These are phyloP conservation scores for Tetracentron sinense DNA, from an alignment of 164 flowering plant species.

Conservation along the genomic window DNA sequence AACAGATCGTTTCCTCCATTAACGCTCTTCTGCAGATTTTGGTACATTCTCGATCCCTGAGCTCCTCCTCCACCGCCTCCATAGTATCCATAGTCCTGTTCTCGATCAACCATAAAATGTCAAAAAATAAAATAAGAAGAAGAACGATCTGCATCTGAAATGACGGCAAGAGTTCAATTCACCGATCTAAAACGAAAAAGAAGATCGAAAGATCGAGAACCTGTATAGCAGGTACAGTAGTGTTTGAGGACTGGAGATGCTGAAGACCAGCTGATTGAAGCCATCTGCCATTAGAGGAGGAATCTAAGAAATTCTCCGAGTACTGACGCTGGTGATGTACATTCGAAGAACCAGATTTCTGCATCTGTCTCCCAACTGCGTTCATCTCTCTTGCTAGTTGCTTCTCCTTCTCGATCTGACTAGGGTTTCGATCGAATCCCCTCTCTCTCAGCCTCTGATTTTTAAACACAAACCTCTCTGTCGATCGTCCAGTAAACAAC, in stretches of 20 bases:
- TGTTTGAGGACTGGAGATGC: constrained; percentile 42
- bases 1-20: constrained; percentile 52
- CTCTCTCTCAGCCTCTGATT: no score
- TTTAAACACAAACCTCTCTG: no score
- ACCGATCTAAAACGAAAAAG: neutral
- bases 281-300: constrained; percentile 58
- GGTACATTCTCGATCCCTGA: constrained; percentile 42
- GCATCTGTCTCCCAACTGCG: constrained; percentile 51
- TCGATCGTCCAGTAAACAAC: no score
- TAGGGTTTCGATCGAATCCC: neutral
- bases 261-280: constrained; percentile 66
- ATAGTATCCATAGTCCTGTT: constrained; percentile 58
- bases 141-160: constrained; percentile 3
- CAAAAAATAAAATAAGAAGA: no score
- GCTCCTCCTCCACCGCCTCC: constrained; percentile 39
- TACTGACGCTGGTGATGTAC: constrained; percentile 79
- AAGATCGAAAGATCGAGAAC: constrained; percentile 16
- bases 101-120: constrained; percentile 13
- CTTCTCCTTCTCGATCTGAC: constrained; percentile 12
- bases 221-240: constrained; percentile 33
- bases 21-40: constrained; percentile 48
- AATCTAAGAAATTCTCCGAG: constrained; percentile 64
- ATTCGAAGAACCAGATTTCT: constrained; percentile 57
- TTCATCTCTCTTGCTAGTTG: constrained; percentile 58
- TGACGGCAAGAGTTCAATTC: neutral